These are phyloP conservation scores for Chrysochromulina tobinii DNA, from an alignment of 78 protist species.

Conservation along the genomic window DNA sequence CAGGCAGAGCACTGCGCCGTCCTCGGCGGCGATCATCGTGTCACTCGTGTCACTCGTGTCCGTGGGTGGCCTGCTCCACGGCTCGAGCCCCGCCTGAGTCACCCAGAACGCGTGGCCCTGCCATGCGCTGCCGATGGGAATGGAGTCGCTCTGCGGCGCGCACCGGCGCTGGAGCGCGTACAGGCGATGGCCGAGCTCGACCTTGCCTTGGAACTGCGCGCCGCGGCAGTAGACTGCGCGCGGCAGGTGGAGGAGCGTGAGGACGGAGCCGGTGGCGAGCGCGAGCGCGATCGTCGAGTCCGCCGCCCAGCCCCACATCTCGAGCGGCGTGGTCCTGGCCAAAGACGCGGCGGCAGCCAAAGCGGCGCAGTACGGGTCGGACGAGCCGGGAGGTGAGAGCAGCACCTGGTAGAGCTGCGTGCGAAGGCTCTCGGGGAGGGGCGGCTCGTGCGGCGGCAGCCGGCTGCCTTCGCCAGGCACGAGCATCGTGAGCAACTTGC, in stretches of 20 bases:
- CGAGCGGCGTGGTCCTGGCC: not conserved
- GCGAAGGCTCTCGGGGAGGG: not conserved
- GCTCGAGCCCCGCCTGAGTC: not conserved
- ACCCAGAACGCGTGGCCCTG: not conserved
- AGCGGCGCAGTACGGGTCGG: not conserved
- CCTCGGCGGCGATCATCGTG: not conserved
- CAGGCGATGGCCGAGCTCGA: not conserved
- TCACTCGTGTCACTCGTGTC: not conserved
- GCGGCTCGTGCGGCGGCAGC: not conserved
- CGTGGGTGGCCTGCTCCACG: not conserved
- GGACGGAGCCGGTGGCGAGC: not conserved
- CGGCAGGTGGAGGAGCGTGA: not conserved
- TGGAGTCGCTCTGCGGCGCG: not conserved
- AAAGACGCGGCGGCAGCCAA: too few species aligned
- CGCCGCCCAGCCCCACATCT: not conserved
- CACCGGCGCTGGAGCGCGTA: not conserved
- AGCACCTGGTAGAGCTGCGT: not conserved
- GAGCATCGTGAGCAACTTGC: not conserved
- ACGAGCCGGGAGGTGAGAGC: not conserved
- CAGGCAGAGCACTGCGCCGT: not conserved
- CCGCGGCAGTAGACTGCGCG: not conserved
- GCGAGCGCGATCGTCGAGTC: not conserved
- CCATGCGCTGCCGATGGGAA: not conserved
- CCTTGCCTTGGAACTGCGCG: not conserved
- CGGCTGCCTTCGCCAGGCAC: not conserved